phyloP scores from a whole-genome alignment of 202 grass and related monocot genomes.

The Carex arenaria region DNA sequence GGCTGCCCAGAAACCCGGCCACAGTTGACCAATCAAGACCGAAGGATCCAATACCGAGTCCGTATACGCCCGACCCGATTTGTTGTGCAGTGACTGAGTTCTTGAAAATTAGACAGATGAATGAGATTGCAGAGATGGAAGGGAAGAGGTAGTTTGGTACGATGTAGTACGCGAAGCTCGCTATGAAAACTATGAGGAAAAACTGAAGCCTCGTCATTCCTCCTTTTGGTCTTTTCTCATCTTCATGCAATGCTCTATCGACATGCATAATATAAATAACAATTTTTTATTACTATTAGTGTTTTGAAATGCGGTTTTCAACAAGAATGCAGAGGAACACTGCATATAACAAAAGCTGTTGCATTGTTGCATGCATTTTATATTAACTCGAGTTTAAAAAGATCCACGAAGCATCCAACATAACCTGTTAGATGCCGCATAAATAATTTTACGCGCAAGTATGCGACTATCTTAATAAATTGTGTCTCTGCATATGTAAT shows the following conservation, averaged over 20 bases:
- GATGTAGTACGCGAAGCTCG: constrained; percentile 76
- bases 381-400: too few relatives aligned
- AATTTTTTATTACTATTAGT: neutral
- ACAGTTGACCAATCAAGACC: constrained; percentile 72
- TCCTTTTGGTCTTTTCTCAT: constrained; percentile 55
- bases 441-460: too few relatives aligned
- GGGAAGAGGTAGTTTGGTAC: constrained; percentile 80
- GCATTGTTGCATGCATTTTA: neutral
- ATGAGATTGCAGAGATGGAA: constrained; percentile 58
- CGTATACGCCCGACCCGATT: constrained; percentile 58
- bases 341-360: neutral
- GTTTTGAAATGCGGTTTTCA: neutral
- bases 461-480: neutral
- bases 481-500: neutral
- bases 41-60: constrained; percentile 71
- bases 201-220: constrained; percentile 57
- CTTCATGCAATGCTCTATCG: constrained; percentile 65
- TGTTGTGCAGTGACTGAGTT: constrained; percentile 64
- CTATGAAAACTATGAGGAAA: constrained; percentile 48
- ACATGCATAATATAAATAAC: neutral
- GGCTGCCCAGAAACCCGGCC: constrained; percentile 49
- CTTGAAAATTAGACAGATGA: constrained; percentile 57
- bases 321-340: neutral
- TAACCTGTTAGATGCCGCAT: neutral
- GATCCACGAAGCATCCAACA: too few relatives aligned